These are phyloP conservation scores for Penicillium psychrosexuale DNA, from an alignment of 2,329 filamentous ascomycete genomes.

Conservation along the genomic window DNA sequence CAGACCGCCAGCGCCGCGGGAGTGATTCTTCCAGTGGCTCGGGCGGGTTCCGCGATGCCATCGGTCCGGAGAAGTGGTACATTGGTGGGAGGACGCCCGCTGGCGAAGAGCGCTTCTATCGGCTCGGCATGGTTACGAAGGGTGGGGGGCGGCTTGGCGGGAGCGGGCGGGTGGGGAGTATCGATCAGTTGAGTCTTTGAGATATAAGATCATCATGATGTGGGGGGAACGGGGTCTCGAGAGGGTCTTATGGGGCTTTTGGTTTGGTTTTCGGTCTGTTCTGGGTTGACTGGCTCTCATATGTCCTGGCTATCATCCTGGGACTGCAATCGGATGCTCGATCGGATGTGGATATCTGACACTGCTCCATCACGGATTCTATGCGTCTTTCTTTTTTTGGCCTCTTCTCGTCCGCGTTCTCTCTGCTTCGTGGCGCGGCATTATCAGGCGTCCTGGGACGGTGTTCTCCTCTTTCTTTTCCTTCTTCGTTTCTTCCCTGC, in stretches of 20 bases:
- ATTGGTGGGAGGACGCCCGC: slow-evolving; percentile 48
- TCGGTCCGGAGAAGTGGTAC: slow-evolving; percentile 52
- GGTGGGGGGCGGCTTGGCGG: slow-evolving; percentile 42
- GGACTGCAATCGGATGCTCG: not conserved
- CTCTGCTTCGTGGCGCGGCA: not conserved
- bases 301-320: not conserved
- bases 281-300: not conserved
- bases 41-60: slow-evolving; percentile 47
- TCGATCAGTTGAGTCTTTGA: slow-evolving; percentile 51
- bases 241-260: not conserved
- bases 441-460: not conserved
- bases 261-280: not conserved
- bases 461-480: not conserved
- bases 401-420: not conserved
- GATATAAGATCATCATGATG: not conserved
- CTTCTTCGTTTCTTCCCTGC: not conserved
- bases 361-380: not conserved
- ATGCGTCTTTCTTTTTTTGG: not conserved
- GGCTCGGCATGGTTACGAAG: slow-evolving; percentile 48
- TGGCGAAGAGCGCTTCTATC: slow-evolving; percentile 50
- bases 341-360: not conserved
- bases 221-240: not conserved
- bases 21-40: slow-evolving; percentile 49
- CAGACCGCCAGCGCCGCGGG: slow-evolving; percentile 44
- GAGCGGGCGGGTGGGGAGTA: slow-evolving; percentile 44